A percentile compares a stretch with the other conserved stretches of the same genome.
phyloP scores from a whole-genome alignment of 495 filamentous ascomycete genomes.

The Tuber calosporum region DNA sequence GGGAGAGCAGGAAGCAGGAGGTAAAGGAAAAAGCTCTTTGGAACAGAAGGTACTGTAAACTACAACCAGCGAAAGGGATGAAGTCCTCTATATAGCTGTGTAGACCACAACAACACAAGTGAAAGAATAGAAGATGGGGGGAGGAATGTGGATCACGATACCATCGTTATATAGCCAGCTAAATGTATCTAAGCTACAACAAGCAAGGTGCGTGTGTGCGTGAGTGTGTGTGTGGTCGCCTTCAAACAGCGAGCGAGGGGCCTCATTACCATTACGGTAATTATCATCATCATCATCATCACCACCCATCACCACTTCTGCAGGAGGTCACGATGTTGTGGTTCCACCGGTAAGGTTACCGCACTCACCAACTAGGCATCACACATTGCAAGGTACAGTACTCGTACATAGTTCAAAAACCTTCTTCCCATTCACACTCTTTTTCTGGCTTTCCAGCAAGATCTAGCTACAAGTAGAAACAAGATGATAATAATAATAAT shows the following conservation, averaged over 20 bases:
- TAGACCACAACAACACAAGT: background rate
- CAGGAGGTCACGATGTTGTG: background rate
- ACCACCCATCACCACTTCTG: background rate
- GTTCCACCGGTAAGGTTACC: background rate
- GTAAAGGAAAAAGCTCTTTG: background rate
- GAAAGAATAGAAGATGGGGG: background rate
- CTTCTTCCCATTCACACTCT: background rate
- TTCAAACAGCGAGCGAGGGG: background rate
- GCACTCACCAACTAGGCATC: background rate
- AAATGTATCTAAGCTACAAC: background rate
- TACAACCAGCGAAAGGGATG: background rate
- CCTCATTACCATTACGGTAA: background rate
- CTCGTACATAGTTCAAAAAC: too few relatives aligned
- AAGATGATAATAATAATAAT: background rate
- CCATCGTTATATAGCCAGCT: background rate
- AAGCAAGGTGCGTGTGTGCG: background rate
- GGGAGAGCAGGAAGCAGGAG: background rate
- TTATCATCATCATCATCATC: background rate
- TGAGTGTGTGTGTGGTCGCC: background rate
- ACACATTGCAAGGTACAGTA: background rate
- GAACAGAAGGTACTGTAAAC: background rate
- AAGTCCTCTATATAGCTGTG: conserved; percentile 1
- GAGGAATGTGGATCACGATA: background rate
- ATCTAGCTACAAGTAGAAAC: background rate
- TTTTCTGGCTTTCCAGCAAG: background rate